Conservation (phyloP, 352 stramenopile species). For the Pythium pyrilobum region DNA sequence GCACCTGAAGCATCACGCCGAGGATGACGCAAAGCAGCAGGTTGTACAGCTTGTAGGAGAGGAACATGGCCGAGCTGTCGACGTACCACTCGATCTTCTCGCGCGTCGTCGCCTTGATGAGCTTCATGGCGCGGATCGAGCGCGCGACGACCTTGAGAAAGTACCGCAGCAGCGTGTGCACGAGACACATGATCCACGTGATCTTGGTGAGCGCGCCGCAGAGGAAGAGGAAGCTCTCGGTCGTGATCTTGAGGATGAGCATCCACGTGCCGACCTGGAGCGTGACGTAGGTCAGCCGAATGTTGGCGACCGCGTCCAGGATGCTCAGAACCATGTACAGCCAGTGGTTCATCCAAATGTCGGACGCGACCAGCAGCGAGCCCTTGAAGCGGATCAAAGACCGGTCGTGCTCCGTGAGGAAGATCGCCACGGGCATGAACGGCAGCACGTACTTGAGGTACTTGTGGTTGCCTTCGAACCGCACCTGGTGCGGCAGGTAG, state of each 20-base stretch:
- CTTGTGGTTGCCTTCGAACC: slow-evolving; percentile 24
- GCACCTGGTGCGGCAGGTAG: slow-evolving; percentile 36
- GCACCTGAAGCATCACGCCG: slow-evolving; percentile 33
- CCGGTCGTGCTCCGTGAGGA: slow-evolving; percentile 34
- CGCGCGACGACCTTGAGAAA: slow-evolving; percentile 31
- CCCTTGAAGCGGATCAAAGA: slow-evolving; percentile 48
- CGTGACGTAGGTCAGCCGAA: slow-evolving; percentile 48
- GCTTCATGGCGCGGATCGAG: slow-evolving; percentile 30
- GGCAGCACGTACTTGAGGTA: slow-evolving; percentile 37
- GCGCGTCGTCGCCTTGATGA: slow-evolving; percentile 31
- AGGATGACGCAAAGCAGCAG: slow-evolving; percentile 44
- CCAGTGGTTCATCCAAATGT: slow-evolving; percentile 74
- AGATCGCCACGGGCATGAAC: slow-evolving; percentile 38
- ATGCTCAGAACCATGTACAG: slow-evolving; percentile 58
- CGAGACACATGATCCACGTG: slow-evolving; percentile 58
- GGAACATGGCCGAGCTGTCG: slow-evolving; percentile 41
- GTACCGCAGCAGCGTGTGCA: slow-evolving; percentile 34
- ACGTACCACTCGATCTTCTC: slow-evolving; percentile 46
- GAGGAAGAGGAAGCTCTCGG: slow-evolving; percentile 60
- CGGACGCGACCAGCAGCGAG: slow-evolving; percentile 45
- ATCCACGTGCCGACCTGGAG: slow-evolving; percentile 59
- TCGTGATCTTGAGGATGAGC: slow-evolving; percentile 40
- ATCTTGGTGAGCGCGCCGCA: slow-evolving; percentile 44
- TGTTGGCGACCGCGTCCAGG: slow-evolving; percentile 37
- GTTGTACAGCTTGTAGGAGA: slow-evolving; percentile 64